Conservation (phyloP, 2,329 filamentous ascomycete species). For the Ophiostoma montium region DNA sequence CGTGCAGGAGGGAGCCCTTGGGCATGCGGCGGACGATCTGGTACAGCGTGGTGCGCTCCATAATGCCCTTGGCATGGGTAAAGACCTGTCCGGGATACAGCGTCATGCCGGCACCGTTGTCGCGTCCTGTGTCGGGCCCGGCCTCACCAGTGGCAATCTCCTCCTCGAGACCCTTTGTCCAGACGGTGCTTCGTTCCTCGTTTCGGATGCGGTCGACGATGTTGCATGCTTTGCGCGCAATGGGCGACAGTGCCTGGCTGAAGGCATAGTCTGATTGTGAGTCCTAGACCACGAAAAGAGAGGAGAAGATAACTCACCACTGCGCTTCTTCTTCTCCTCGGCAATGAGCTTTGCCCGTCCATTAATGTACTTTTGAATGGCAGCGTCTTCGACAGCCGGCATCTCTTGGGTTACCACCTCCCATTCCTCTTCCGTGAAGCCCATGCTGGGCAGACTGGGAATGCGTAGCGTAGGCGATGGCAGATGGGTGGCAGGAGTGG, state of each 20-base stretch:
- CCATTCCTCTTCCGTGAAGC: constrained; percentile 39
- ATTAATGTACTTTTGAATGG: constrained; percentile 68
- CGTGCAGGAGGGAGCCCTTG: constrained; percentile 75
- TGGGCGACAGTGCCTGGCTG: constrained; percentile 59
- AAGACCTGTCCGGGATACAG: constrained; percentile 92
- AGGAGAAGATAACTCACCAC: constrained; percentile 42
- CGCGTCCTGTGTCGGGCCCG: constrained; percentile 26
- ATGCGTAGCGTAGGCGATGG: too few species aligned
- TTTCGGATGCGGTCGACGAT: constrained; percentile 71
- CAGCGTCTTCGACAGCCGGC: constrained; percentile 49
- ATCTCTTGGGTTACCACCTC: constrained; percentile 41
- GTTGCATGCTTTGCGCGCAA: constrained; percentile 60
- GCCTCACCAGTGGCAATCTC: constrained; percentile 44
- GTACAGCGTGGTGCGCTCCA: constrained; percentile 78
- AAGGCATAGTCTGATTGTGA: constrained; percentile 47
- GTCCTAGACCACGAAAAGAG: not conserved
- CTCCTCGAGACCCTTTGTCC: constrained; percentile 63
- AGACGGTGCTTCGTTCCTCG: constrained; percentile 61
- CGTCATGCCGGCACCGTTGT: constrained; percentile 7
- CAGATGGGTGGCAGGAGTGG: too few species aligned
- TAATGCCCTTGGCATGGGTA: constrained; percentile 66
- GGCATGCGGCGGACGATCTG: constrained; percentile 74
- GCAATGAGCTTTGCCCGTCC: constrained; percentile 63
- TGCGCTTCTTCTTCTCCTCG: constrained; percentile 70
- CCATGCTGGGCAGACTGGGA: constrained; percentile 1